Base-by-base conservation (phyloP, 2,329 filamentous ascomycete species). In the Aspergillus glaucus region DNA sequence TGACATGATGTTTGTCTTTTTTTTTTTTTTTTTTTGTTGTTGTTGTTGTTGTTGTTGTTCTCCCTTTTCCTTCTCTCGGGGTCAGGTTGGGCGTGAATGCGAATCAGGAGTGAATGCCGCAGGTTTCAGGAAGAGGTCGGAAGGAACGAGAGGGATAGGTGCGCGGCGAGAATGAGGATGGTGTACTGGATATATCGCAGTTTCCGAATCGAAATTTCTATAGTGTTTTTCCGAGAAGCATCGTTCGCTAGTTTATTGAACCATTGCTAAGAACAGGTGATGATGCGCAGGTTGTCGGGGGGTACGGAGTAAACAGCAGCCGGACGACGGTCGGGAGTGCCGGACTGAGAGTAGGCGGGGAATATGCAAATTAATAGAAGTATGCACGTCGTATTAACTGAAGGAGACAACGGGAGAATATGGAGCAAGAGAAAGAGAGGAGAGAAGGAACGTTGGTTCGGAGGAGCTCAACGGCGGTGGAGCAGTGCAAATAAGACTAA, bases 1-100 rank as follows among this genome's bases (percentile, higher is more conserved):
- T 76, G 65, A 57, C 67, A 69, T 69, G 50, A 51, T 63, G 50
- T 50, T 49, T 21, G 17, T 21, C 9, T 10, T 40, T 9, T 22
- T 17, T 40, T 40, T 14, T 9, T 22, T 40, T 10, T 15, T 15
- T 15, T 15, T 15, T 15, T 15, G 1, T 15, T 15, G 1, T 15
- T 15, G 1, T 15, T 15, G 15, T n/a, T n/a, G n/a, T n/a, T n/a
- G 15, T 15, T 40, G 10, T 12, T 22, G 17, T 40, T 40, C 19
- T 40, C 4, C 10, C 9, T 19, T 40, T 21, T 12, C 9, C 19
- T 40, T 28, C 19, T n/a, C 6, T 50, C 43, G 26, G 43, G 48
- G 14, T 50, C 47, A 50, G 39, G 48, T 53, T 52, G 43, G 47
- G 50, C 49, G 46, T 51, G 37, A 44, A 48, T 46, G 41, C 37